Evolutionary conservation across 371 early-diverging fungal species (phyloP), one percentile per base, ranked within the genome.

Genomic region (Mucor velutinosus): DNA sequence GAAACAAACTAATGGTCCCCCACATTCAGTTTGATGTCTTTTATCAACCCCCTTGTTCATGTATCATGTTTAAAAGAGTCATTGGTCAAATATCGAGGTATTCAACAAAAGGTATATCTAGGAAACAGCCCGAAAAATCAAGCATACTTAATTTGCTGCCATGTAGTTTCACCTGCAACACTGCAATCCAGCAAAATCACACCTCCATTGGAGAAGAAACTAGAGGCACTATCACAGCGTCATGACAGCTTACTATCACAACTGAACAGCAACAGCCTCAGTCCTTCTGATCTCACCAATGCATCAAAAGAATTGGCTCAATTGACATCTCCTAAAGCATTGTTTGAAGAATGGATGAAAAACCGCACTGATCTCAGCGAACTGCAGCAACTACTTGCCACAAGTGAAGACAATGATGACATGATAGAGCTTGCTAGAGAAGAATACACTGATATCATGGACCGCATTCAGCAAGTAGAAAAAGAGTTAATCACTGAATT

Each of bases 371-470:
- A 83, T 56, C 60, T 83, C 15, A 51, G 27, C 8, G 76, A 83
- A 37, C 60, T 79, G 21, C 70, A 69, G 7, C 70, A 76, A 10
- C 30, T 83, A 7, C 51, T 79, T 10, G 64, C 76, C 0, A 64
- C 30, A 4, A 57, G 41, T 5, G 32, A 55, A 25, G 67, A 70
- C 10, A 60, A 72, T 27, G 83, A 87, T 49, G 90, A 88, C 27
- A 76, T 90, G 72, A 39, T 80, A 19, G 81, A 84, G 33, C 72
- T 90, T 69, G 87, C 88, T 2, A 74, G 82, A 58, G 87, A 89
- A 47, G 91, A 90, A 64, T 80, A 73, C 47, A 55, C 65, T 14
- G 76, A 81, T 23, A 75, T 84, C 0, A 78, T 66, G 7, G 70
- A 67, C 7, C 66, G 65, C 8, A 65, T 81, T 1, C 33, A 66